These are phyloP conservation scores for Sparassis latifolia DNA, from an alignment of 1,284 basidiomycete species.

Conservation along the genomic window DNA sequence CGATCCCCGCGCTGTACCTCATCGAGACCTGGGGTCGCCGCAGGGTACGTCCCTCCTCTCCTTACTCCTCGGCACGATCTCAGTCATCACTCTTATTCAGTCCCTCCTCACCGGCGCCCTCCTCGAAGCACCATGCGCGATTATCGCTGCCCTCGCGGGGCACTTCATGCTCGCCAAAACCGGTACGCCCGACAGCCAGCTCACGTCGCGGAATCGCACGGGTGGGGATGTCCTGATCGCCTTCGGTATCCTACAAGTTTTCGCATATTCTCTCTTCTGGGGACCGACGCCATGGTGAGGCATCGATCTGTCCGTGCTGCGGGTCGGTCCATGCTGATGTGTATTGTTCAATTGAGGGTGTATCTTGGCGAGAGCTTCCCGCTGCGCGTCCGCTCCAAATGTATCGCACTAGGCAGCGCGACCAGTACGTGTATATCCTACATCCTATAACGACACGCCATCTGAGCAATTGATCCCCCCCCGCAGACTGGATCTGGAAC, in stretches of 20 bases:
- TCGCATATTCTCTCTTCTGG: constrained; percentile 72
- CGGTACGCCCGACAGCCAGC: constrained; percentile 36
- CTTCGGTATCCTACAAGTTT: constrained; percentile 72
- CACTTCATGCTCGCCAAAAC: constrained; percentile 57
- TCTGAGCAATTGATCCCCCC: neutral
- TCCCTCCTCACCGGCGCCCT: constrained; percentile 62
- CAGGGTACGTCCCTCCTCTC: constrained; percentile 30
- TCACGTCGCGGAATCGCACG: constrained; percentile 48
- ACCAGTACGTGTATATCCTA: constrained; percentile 31
- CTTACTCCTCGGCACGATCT: neutral
- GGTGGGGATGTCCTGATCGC: constrained; percentile 65
- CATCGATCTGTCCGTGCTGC: neutral
- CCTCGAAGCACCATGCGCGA: constrained; percentile 53
- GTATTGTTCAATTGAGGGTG: constrained; percentile 35
- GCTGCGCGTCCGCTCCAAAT: constrained; percentile 67
- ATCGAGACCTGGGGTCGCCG: constrained; percentile 65
- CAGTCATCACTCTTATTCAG: constrained; percentile 19
- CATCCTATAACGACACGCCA: neutral
- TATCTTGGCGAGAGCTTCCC: constrained; percentile 62
- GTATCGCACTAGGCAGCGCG: constrained; percentile 66
- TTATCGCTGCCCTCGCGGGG: constrained; percentile 68
- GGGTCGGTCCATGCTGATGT: neutral
- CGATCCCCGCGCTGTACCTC: constrained; percentile 56
- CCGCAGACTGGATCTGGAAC: constrained; percentile 60
- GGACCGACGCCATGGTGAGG: constrained; percentile 46